A percentile compares a stretch with the other conserved stretches of the same genome.
These are phyloP conservation scores for Phanerochaete sordida DNA, from an alignment of 768 basidiomycete species.

Conservation along the genomic window DNA sequence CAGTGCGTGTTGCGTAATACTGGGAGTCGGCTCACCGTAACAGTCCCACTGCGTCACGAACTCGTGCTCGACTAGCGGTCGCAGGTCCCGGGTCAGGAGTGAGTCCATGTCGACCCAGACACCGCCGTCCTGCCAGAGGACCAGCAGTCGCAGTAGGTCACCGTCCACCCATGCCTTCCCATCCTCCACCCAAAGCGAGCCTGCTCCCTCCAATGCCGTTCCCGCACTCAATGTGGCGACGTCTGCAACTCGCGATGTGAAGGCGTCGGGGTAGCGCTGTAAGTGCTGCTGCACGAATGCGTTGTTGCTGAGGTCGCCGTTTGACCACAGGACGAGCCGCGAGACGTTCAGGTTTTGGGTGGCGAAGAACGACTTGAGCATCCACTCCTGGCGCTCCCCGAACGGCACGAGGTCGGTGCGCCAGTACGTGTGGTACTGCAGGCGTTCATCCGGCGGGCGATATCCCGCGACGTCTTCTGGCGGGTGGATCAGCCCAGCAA, in stretches of 20 bases:
- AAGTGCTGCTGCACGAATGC: slow-evolving; percentile 58
- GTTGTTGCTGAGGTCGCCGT: slow-evolving; percentile 64
- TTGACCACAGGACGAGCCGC: slow-evolving; percentile 89
- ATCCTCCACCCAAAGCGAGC: slow-evolving; percentile 60
- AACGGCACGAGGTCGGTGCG: slow-evolving; percentile 83
- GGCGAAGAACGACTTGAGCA: slow-evolving; percentile 91
- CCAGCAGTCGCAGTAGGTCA: slow-evolving; percentile 80
- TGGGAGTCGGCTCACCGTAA: slow-evolving; percentile 66
- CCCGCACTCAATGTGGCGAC: slow-evolving; percentile 63
- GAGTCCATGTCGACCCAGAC: slow-evolving; percentile 99
- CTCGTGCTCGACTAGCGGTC: slow-evolving; percentile 87
- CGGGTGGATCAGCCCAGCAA: slow-evolving; percentile 71
- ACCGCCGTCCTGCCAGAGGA: slow-evolving; percentile 88
- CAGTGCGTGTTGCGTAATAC: not conserved
- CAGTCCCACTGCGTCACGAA: slow-evolving; percentile 99
- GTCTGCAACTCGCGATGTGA: slow-evolving; percentile 69
- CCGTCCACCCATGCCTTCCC: slow-evolving; percentile 92
- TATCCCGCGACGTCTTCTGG: slow-evolving; percentile 2
- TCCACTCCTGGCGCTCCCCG: slow-evolving; percentile 78
- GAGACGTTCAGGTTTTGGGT: slow-evolving; percentile 71
- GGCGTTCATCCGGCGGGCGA: slow-evolving; percentile 31
- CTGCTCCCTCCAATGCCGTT: slow-evolving; percentile 71
- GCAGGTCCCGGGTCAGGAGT: slow-evolving; percentile 81
- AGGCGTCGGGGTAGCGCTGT: slow-evolving; percentile 60
- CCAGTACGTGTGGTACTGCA: slow-evolving; percentile 92